These are phyloP conservation scores for Wickerhamiella dianesei DNA, from an alignment of 805 yeast species.

Conservation along the genomic window DNA sequence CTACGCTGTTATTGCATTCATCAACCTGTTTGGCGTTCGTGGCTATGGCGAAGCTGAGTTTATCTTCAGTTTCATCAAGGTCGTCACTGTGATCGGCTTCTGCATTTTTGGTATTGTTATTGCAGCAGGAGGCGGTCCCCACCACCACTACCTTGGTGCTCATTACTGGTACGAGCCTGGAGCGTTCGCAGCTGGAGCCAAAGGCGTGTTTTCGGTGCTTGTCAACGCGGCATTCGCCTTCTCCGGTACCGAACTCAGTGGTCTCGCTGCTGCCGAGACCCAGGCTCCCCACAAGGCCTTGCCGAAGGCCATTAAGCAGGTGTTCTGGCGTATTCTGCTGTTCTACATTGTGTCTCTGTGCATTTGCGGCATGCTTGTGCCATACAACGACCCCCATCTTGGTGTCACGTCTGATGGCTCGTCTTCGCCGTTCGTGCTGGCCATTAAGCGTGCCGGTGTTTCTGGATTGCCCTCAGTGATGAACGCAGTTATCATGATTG, in stretches of 20 bases:
- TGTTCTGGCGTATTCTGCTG: slow-evolving; percentile 65
- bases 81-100: slow-evolving; percentile 47
- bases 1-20: slow-evolving; percentile 34
- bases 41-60: slow-evolving; percentile 66
- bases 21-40: slow-evolving; percentile 45
- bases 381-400: slow-evolving; percentile 40
- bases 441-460: slow-evolving; percentile 54
- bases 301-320: slow-evolving; percentile 68
- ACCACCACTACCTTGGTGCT: slow-evolving; percentile 38
- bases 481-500: slow-evolving; percentile 56
- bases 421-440: slow-evolving; percentile 65
- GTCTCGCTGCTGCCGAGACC: slow-evolving; percentile 68
- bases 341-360: slow-evolving; percentile 52
- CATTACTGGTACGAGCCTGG: slow-evolving; percentile 51
- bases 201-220: slow-evolving; percentile 56
- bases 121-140: slow-evolving; percentile 46
- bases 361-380: slow-evolving; percentile 58
- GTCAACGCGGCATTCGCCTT: slow-evolving; percentile 68
- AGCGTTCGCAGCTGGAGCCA: slow-evolving; percentile 27
- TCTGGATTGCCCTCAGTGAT: slow-evolving; percentile 52
- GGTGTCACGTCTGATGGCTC: slow-evolving; percentile 43
- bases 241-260: slow-evolving; percentile 61
- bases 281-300: slow-evolving; percentile 50
- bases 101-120: slow-evolving; percentile 44
- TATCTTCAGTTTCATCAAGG: slow-evolving; percentile 43